These are phyloP conservation scores for Leptographium wingfieldii DNA, from an alignment of 2,329 filamentous ascomycete species.

Conservation along the genomic window DNA sequence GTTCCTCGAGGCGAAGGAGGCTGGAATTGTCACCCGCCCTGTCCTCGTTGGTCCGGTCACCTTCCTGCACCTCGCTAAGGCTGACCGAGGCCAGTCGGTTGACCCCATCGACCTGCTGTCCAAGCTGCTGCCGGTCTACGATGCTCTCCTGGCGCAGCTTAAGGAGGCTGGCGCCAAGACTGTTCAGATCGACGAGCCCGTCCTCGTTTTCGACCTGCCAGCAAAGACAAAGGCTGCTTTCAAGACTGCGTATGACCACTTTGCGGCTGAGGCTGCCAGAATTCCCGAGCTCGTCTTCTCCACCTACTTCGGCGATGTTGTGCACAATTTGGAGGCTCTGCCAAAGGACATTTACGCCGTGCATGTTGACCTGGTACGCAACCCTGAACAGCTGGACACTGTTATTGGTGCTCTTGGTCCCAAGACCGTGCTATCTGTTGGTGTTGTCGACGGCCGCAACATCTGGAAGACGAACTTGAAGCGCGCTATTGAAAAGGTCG, in stretches of 20 bases:
- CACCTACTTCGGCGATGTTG: conserved; percentile 98
- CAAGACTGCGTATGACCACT: conserved; percentile 93
- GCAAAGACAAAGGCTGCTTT: conserved; percentile 89
- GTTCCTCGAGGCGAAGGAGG: conserved; percentile 96
- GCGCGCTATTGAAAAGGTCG: conserved; percentile 79
- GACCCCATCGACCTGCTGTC: conserved; percentile 88
- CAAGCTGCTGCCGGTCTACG: conserved; percentile 89
- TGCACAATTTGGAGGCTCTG: conserved; percentile 94
- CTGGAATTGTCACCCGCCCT: conserved; percentile 82
- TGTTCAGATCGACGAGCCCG: conserved; percentile 96
- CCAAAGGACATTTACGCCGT: conserved; percentile 70
- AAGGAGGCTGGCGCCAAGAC: conserved; percentile 93
- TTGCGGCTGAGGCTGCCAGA: conserved; percentile 61
- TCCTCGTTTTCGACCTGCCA: conserved; percentile 88
- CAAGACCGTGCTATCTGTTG: conserved; percentile 82
- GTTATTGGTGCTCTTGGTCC: conserved; percentile 73
- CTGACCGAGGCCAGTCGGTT: conserved; percentile 86
- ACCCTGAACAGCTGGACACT: conserved; percentile 90
- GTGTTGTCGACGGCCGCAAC: conserved; percentile 97
- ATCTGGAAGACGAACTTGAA: conserved; percentile 99
- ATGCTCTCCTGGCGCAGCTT: conserved; percentile 81
- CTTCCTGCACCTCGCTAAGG: conserved; percentile 96
- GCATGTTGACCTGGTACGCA: conserved; percentile 92
- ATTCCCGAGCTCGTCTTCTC: conserved; percentile 82
- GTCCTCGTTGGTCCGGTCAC: conserved; percentile 93